Conservation (phyloP, 768 basidiomycete genomes). For the Auricularia auricula-judae region DNA sequence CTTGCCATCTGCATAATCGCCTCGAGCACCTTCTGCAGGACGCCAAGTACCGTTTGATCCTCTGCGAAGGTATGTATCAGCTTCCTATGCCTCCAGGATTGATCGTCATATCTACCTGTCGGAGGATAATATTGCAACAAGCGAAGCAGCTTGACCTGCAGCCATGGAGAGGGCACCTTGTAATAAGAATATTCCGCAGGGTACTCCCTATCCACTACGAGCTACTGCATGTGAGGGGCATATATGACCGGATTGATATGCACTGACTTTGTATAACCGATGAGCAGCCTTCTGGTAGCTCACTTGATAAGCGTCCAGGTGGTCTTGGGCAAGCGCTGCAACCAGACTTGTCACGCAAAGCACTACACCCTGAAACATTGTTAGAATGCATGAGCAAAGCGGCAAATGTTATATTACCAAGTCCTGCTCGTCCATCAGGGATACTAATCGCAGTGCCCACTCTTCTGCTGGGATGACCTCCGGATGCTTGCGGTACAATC, state of each 20-base stretch:
- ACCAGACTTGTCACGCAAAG: slow-evolving; percentile 88
- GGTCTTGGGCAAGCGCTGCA: slow-evolving; percentile 88
- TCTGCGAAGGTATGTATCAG: slow-evolving; percentile 32
- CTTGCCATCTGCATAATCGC: slow-evolving; percentile 80
- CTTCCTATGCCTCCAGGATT: neutral
- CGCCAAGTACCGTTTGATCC: slow-evolving; percentile 66
- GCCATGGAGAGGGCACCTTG: slow-evolving; percentile 94
- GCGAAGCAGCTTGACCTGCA: slow-evolving; percentile 90
- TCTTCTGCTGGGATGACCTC: slow-evolving; percentile 87
- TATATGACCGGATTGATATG: neutral
- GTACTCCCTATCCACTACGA: slow-evolving; percentile 87
- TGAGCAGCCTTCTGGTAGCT: slow-evolving; percentile 95
- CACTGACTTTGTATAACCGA: slow-evolving; percentile 60
- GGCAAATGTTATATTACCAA: slow-evolving; percentile 32
- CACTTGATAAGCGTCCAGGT: slow-evolving; percentile 80
- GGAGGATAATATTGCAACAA: slow-evolving; percentile 93
- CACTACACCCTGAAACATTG: slow-evolving; percentile 66
- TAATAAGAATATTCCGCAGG: slow-evolving; percentile 89
- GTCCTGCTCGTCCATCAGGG: slow-evolving; percentile 91
- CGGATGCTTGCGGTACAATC: slow-evolving; percentile 92
- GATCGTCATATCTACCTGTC: slow-evolving; percentile 46
- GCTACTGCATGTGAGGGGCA: slow-evolving; percentile 30
- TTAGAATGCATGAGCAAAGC: slow-evolving; percentile 4
- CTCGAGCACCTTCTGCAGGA: slow-evolving; percentile 74
- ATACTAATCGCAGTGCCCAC: slow-evolving; percentile 91